Evolutionary conservation across 2,329 filamentous ascomycete species (phyloP), one percentile per base, ranked within the genome.

Genomic region (Alternaria brassicae): DNA sequence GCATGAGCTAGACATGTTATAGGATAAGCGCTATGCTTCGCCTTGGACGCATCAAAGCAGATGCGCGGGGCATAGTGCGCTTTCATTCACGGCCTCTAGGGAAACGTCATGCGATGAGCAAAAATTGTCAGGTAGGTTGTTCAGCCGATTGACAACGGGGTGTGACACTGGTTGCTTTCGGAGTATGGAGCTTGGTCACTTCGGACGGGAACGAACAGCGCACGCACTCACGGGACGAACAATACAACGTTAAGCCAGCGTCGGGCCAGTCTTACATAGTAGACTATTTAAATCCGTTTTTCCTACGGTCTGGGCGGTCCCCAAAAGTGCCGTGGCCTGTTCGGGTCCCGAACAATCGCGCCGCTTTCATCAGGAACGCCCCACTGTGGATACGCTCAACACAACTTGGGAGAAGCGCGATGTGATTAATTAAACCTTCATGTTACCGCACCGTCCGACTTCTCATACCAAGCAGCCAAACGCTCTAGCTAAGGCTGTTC

Each of bases 401-500:
- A 52, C 50, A 19, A 25, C 30, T 23, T 39, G 39, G 28, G 19
- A 28, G 8, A 34, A 13, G 19, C 45, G 53, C 37, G 28, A 51
- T 44, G 39, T 6, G 25, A 13, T 37, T 44, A 28, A 52, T 53
- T 45, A 58, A n/a, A 25, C 27, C 23, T 58, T 48, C n/a, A 19
- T 58, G 48, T 40, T 42, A 49, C 40, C 28, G 51, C 36, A 45
- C 19, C 60, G 39, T 44, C 34, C 15, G 32, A 28, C 6, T 27
- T 25, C 56, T 51, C 50, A 60, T 60, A 56, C 30, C 48, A 56
- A 53, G 56, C 56, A 54, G 45, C 19, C 44, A 17, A 52, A 17
- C 28, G 49, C 48, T 34, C 28, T 53, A 54, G 56, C 52, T 50
- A 51, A 32, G 56, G 48, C 53, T 48, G 54, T 61, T 61, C 47